A percentile compares a stretch with the other conserved stretches of the same genome.
Conservation (phyloP, 2,329 filamentous ascomycete species). For the Penicillium corylophilum region DNA sequence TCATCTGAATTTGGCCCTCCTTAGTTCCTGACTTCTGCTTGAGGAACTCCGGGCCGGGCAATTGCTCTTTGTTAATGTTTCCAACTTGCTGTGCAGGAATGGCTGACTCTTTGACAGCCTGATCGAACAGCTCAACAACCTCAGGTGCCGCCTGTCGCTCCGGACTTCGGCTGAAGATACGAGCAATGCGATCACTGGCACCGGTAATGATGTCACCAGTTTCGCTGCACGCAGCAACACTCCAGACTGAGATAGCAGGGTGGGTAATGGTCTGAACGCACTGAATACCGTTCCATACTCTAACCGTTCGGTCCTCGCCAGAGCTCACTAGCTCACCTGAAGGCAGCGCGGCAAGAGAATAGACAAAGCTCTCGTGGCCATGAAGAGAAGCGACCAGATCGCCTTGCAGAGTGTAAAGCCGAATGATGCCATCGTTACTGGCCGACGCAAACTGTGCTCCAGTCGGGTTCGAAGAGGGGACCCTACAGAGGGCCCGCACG, state of each 20-base stretch:
- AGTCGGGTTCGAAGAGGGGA: conserved; percentile 73
- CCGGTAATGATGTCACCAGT: conserved; percentile 93
- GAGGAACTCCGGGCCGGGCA: conserved; percentile 86
- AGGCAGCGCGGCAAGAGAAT: conserved; percentile 74
- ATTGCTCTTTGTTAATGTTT: conserved; percentile 84
- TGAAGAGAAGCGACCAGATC: conserved; percentile 72
- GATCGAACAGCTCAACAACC: conserved; percentile 72
- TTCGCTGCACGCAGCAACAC: conserved; percentile 75
- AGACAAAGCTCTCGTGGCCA: conserved; percentile 94
- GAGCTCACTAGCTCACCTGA: conserved; percentile 86
- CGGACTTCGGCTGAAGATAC: conserved; percentile 74
- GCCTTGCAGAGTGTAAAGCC: conserved; percentile 82
- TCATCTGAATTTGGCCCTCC: conserved; percentile 93
- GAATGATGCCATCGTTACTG: conserved; percentile 85
- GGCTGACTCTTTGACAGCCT: conserved; percentile 75
- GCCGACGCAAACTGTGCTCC: conserved; percentile 93
- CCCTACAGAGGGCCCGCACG: conserved; percentile 80
- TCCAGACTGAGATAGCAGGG: conserved; percentile 95
- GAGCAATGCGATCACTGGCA: conserved; percentile 80
- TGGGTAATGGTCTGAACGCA: conserved; percentile 96
- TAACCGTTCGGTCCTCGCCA: conserved; percentile 89
- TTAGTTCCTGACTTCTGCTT: conserved; percentile 82
- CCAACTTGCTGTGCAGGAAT: conserved; percentile 85
- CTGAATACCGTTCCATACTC: conserved; percentile 78
- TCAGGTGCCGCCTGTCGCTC: conserved; percentile 69